Evolutionary conservation across 176 grass and related monocot species (phyloP).

Genomic region (Elaeis guineensis): DNA sequence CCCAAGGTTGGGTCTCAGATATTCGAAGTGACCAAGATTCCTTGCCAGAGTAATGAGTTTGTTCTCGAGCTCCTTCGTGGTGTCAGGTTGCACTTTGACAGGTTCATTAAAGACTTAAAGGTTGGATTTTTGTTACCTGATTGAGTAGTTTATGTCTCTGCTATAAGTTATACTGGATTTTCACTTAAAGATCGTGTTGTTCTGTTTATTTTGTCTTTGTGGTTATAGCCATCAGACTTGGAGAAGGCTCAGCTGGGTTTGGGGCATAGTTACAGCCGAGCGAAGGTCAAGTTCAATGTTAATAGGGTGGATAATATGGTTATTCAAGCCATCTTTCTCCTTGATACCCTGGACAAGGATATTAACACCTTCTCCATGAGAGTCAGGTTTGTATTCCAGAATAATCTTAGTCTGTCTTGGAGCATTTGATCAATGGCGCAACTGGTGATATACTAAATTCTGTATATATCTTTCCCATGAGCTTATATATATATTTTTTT

Average conservation of each 20-base stretch:
- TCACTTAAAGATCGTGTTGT: not conserved
- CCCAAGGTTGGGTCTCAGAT: conserved; percentile 86
- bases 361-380: conserved; percentile 86
- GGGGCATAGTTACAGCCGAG: conserved; percentile 70
- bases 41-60: conserved; percentile 76
- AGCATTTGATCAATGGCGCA: too few species aligned
- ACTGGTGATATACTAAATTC: too few species aligned
- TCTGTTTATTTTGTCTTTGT: conserved; percentile 6
- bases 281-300: conserved; percentile 90
- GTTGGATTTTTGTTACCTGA: conserved; percentile 5
- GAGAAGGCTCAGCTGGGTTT: conserved; percentile 59
- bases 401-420: too few species aligned
- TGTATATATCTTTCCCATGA: too few species aligned
- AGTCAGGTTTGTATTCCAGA: conserved; percentile 40
- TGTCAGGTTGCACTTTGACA: conserved; percentile 64
- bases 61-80: conserved; percentile 67
- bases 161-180: not conserved
- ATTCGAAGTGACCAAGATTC: conserved; percentile 63
- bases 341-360: conserved; percentile 87
- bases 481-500: too few species aligned
- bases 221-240: conserved; percentile 46
- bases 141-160: not conserved
- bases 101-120: conserved; percentile 76
- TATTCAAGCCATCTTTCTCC: conserved; percentile 78
- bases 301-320: conserved; percentile 90